phyloP scores from a whole-genome alignment of 108 stramenopile genomes.

The Cyclostephanos invisitatus region DNA sequence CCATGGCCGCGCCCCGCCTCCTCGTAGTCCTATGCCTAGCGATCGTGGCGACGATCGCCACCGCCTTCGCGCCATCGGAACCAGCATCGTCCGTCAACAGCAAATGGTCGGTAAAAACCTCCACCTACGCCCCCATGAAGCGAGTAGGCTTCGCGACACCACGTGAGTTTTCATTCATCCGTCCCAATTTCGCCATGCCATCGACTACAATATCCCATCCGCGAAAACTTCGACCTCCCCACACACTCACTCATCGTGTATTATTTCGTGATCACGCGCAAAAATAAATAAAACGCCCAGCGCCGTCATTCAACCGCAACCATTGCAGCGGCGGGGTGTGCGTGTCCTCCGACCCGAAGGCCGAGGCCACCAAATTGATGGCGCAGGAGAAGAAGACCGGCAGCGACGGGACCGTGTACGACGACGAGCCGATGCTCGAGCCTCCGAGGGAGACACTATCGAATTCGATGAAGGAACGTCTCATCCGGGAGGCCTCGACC shows the following conservation, averaged over 20 bases:
- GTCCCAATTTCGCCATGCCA: neutral
- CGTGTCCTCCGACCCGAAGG: conserved; percentile 44
- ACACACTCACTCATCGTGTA: neutral
- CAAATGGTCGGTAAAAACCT: neutral
- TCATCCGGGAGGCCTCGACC: conserved; percentile 70
- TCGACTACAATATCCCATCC: no score
- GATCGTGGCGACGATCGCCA: conserved; percentile 7
- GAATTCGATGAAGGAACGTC: conserved; percentile 66
- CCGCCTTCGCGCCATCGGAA: conserved; percentile 33
- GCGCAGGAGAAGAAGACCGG: conserved; percentile 31
- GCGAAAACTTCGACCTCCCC: neutral
- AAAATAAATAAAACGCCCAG: neutral
- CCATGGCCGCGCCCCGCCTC: conserved; percentile 20
- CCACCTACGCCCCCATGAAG: conserved; percentile 41
- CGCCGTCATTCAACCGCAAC: conserved; percentile 14
- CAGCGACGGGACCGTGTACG: conserved; percentile 38
- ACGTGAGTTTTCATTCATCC: neutral
- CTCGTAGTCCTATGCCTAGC: conserved; percentile 19
- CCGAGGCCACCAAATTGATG: conserved; percentile 30
- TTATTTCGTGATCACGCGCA: neutral
- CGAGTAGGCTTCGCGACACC: conserved; percentile 32
- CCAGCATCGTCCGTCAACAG: conserved; percentile 10
- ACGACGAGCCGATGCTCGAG: conserved; percentile 45
- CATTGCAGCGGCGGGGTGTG: conserved; percentile 18
- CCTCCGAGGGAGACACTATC: conserved; percentile 60